Base-by-base conservation (phyloP, 2,329 filamentous ascomycete species). In the Pezicula neosporulosa region DNA sequence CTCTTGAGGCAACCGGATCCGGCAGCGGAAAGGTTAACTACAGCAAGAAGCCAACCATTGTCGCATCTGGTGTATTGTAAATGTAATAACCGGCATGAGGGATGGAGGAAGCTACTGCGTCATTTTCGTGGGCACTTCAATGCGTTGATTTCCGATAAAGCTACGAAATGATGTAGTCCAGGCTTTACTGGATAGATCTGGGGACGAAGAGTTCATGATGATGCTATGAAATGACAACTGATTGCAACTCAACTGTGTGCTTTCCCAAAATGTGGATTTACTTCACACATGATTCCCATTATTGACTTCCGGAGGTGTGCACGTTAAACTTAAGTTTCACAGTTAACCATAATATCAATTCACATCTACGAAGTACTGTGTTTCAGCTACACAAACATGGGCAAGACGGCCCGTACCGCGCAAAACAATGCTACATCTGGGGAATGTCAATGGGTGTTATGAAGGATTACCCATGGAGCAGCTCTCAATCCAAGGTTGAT, bases 1-100 rank as follows among this genome's bases (percentile, higher is more conserved):
- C 80, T 54, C 67, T 87, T 39, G 83, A 87, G 77, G 79, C 78
- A 49, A 78, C 75, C 50, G 83, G 83, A 63, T 76, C 73, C 54
- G 64, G 72, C 58, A 76, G 68, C 65, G 83, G 83, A 54, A 69
- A 73, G 53, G 72, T 83, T 68, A 75, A 78, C 66, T 81, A 79
- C 71, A 60, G 58, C 66, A 78, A 78, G 69, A 77, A 77, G 67
- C 78, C 83, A 58, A 80, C 76, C 67, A 86, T 86, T 59, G 71
- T 77, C 61, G 67, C 74, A 56, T 73, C 68, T 61, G 83, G 83
- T 63, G 66, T 71, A 62, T 60, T 72, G 65, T 79, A 79, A 73
- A 53, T 55, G 30, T 41, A 42, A 45, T n/a, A 33, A 21, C 10
- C 39, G 28, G 10, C 30, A 45, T 33, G 44, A 15, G 33, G 27